Base-by-base conservation (phyloP, 1,284 basidiomycete species). In the Apiotrichum sp. region DNA sequence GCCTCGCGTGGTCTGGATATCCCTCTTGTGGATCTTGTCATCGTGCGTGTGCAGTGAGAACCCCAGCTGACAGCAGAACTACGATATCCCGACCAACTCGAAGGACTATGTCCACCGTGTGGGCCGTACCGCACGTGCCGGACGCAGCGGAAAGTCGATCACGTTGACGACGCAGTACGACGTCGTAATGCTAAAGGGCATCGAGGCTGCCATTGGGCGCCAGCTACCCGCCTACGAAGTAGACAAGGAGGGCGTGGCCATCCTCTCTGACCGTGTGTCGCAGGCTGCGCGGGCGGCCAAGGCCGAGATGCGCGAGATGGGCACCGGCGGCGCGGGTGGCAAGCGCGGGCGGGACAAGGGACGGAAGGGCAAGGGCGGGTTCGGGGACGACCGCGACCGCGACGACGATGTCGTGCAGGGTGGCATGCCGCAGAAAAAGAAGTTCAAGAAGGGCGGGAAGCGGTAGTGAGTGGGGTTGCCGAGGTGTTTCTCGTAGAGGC, bases 31-130 rank as follows among this genome's bases (percentile, higher is more conserved):
- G 96, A 99, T 71, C 80, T 93, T 41, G 95, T 99, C 52, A 90
- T 99, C 40, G 73, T 73, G 57, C 63, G 73, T 67, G 14, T 29
- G 11, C 10, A 14, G 10, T n/a, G 38, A 9, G 6, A 7, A 32
- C 7, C 1, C 40, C 29, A 13, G 31, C 13, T 16, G 11, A 53
- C 48, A 22, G 14, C 53, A 74, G 77, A 98, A 99, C 77, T 99
- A 91, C 74, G 95, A 98, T 74, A 89, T 98, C 61, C 96, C 96
- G 1, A 91, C 92, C 6, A 91, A 98, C 74, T 98, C 93, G 33
- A 98, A 98, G 79, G 96, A 98, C 76, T 99, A 98, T 75, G 97
- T 99, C 56, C 96, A 99, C 74, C 86, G 96, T 55, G 96, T 99
- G 16, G 96, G 96, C 38, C 85, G 96, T 62, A 98, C 96, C 35